These are phyloP conservation scores for Diaporthe eres DNA, from an alignment of 2,329 filamentous ascomycete genomes.

Conservation along the genomic window DNA sequence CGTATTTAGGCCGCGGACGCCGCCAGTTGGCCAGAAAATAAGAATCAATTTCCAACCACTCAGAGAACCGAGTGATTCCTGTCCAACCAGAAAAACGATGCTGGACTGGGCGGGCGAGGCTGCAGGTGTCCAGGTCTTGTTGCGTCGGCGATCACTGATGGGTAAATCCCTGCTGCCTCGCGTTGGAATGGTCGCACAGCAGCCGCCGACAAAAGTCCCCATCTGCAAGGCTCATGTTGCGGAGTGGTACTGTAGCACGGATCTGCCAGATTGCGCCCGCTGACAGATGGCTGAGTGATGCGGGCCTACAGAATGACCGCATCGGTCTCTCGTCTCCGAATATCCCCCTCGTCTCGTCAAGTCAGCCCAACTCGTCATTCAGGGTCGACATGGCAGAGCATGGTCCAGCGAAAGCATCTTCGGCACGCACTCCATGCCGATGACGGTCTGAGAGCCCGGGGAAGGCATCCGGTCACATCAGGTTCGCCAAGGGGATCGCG, in stretches of 20 bases:
- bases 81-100: conserved; percentile 35
- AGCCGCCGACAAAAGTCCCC: conserved; percentile 37
- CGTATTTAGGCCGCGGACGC: neutral
- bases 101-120: conserved; percentile 9
- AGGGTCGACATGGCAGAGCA: neutral
- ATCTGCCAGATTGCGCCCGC: conserved; percentile 31
- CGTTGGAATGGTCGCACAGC: conserved; percentile 27
- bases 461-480: conserved; percentile 29
- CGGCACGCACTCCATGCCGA: conserved; percentile 24
- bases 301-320: conserved; percentile 10
- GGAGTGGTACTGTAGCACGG: conserved; percentile 16
- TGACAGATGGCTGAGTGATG: conserved; percentile 35
- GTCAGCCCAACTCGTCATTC: neutral
- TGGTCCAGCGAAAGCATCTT: conserved; percentile 22
- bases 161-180: conserved; percentile 8
- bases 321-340: neutral
- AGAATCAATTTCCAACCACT: conserved; percentile 37
- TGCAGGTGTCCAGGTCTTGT: neutral
- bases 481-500: conserved; percentile 19
- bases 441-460: conserved; percentile 32
- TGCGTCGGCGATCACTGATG: conserved; percentile 27
- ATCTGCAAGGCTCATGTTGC: conserved; percentile 29
- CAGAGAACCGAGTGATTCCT: conserved; percentile 22
- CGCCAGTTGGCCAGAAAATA: conserved; percentile 41
- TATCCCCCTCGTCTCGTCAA: conserved; percentile 1